Evolutionary conservation across 169 alveolate species (phyloP).

Genomic region (Eimeria sp.): DNA sequence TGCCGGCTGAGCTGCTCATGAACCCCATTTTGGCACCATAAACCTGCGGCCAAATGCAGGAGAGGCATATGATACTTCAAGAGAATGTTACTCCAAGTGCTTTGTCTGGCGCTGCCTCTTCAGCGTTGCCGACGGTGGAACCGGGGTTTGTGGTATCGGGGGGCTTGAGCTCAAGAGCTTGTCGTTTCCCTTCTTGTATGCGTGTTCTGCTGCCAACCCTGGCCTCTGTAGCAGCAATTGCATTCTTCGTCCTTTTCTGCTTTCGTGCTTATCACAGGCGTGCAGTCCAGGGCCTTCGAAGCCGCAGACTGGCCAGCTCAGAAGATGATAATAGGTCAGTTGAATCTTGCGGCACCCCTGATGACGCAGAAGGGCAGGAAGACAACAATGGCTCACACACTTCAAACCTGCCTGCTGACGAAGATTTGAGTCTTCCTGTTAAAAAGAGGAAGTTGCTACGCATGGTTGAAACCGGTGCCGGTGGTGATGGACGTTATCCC

Average conservation of each 20-base stretch:
- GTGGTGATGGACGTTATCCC: neutral
- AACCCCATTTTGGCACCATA: neutral
- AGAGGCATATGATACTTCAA: neutral
- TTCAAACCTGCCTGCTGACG: neutral
- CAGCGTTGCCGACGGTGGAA: neutral
- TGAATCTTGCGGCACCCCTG: neutral
- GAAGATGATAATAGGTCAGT: neutral
- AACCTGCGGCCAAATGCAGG: neutral
- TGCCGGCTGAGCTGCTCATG: neutral
- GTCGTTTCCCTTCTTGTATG: neutral
- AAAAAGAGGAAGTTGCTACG: neutral
- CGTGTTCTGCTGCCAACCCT: neutral
- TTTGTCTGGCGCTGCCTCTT: too few relatives aligned
- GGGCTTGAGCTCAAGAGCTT: neutral
- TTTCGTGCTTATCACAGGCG: neutral
- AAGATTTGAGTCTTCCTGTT: neutral
- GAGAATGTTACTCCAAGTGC: neutral
- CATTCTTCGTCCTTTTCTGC: neutral
- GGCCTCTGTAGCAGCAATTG: neutral
- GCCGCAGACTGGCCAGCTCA: neutral
- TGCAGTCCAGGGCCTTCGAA: neutral
- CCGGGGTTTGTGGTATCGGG: neutral
- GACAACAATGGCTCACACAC: neutral
- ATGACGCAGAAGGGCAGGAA: neutral
- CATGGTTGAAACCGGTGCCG: neutral